phyloP scores from a whole-genome alignment of 495 filamentous ascomycete genomes.

The Peziza echinospora region DNA sequence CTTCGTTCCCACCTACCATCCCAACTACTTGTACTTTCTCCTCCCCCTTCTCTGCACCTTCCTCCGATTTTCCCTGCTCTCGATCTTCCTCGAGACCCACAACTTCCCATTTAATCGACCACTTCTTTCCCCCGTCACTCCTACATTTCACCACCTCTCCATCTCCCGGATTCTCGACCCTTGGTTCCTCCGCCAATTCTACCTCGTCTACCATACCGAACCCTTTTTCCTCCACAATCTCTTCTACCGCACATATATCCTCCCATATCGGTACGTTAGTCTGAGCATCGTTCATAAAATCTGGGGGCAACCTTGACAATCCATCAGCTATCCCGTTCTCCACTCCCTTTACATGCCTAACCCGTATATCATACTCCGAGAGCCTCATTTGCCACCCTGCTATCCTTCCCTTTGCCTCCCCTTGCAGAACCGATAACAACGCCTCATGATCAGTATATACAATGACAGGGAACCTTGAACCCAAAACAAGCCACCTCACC shows the following conservation, averaged over 20 bases:
- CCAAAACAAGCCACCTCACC: neutral
- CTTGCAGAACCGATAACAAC: neutral
- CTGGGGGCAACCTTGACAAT: neutral
- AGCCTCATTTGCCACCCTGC: neutral
- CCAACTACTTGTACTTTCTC: neutral
- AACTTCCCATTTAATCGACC: neutral
- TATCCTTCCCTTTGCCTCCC: neutral
- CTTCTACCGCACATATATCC: neutral
- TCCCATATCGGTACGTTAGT: neutral
- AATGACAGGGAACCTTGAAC: neutral
- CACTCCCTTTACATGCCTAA: neutral
- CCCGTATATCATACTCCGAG: neutral
- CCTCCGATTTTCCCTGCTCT: neutral
- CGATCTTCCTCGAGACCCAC: neutral
- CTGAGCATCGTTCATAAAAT: neutral
- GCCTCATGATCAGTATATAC: constrained; percentile 3
- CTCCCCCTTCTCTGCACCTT: neutral
- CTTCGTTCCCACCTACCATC: neutral
- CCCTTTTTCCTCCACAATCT: neutral
- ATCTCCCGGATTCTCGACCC: neutral
- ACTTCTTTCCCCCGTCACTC: neutral
- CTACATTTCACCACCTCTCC: neutral
- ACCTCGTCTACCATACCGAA: neutral
- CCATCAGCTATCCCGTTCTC: constrained; percentile 1
- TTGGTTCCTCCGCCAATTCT: neutral